phyloP scores from a whole-genome alignment of 768 basidiomycete species.

The Hydnomerulius pinastri region DNA sequence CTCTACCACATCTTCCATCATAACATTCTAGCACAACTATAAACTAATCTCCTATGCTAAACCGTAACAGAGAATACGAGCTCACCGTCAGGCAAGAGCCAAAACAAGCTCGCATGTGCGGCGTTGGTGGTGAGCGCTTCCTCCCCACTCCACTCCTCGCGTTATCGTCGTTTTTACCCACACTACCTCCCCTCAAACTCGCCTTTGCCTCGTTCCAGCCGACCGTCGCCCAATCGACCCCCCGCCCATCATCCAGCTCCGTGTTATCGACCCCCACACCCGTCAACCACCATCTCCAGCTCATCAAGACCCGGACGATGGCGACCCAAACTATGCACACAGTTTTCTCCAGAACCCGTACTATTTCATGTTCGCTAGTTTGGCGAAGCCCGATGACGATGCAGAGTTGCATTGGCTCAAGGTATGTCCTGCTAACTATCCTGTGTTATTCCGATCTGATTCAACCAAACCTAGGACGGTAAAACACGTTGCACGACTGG shows the following conservation, averaged over 20 bases:
- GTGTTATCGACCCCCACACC: slow-evolving; percentile 69
- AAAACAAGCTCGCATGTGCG: slow-evolving; percentile 89
- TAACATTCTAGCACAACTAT: no score
- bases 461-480: slow-evolving; percentile 65
- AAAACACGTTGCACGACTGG: slow-evolving; percentile 92
- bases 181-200: neutral
- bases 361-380: slow-evolving; percentile 93
- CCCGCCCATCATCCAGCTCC: slow-evolving; percentile 93
- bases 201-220: slow-evolving; percentile 44
- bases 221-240: slow-evolving; percentile 97
- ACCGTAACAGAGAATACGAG: slow-evolving; percentile 71
- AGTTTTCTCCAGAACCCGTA: slow-evolving; percentile 88
- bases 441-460: slow-evolving; percentile 1
- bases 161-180: slow-evolving; percentile 5
- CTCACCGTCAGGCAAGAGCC: slow-evolving; percentile 88
- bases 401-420: slow-evolving; percentile 87
- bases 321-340: slow-evolving; percentile 47
- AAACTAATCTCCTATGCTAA: slow-evolving; percentile 11
- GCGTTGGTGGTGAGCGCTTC: slow-evolving; percentile 77
- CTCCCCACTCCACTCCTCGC: slow-evolving; percentile 9
- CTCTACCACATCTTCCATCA: neutral
- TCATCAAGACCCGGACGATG: slow-evolving; percentile 34
- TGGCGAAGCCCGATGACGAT: slow-evolving; percentile 88
- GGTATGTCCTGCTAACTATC: slow-evolving; percentile 36
- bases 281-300: slow-evolving; percentile 31